phyloP scores from a whole-genome alignment of 495 filamentous ascomycete genomes.

The Amniculicola lignicola region DNA sequence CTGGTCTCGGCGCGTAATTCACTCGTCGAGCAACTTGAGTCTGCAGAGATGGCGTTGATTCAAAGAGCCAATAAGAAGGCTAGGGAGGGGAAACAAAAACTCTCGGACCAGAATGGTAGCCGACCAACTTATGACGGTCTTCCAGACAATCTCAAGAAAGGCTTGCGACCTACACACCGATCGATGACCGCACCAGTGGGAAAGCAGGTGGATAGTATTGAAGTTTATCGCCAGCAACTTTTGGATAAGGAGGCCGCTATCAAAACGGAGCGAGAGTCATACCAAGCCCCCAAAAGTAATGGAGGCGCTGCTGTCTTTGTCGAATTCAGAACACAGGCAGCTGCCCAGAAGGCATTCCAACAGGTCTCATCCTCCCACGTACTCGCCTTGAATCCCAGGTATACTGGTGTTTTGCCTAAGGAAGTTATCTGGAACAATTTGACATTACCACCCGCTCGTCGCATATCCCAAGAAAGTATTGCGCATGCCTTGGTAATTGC shows the following conservation, averaged over 20 bases:
- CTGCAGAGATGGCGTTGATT: constrained; percentile 38
- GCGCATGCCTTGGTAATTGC: constrained; percentile 33
- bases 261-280: constrained; percentile 17
- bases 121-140: constrained; percentile 8
- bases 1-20: constrained; percentile 33
- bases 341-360: constrained; percentile 40
- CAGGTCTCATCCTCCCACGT: constrained; percentile 27
- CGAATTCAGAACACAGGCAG: constrained; percentile 36
- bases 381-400: constrained; percentile 34
- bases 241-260: constrained; percentile 28
- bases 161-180: constrained; percentile 36
- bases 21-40: constrained; percentile 34
- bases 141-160: constrained; percentile 12
- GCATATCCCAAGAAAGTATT: constrained; percentile 35
- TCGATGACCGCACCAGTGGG: constrained; percentile 29
- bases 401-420: constrained; percentile 34
- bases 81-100: constrained; percentile 15
- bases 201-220: constrained; percentile 39
- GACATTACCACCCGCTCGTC: constrained; percentile 18
- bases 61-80: constrained; percentile 29
- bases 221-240: constrained; percentile 28
- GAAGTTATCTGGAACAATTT: constrained; percentile 44
- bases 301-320: constrained; percentile 37
- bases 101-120: constrained; percentile 5
- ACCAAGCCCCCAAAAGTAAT: constrained; percentile 5